These are phyloP conservation scores for Trebouxia gelatinosa DNA, from an alignment of 163 green algal species.

Conservation along the genomic window DNA sequence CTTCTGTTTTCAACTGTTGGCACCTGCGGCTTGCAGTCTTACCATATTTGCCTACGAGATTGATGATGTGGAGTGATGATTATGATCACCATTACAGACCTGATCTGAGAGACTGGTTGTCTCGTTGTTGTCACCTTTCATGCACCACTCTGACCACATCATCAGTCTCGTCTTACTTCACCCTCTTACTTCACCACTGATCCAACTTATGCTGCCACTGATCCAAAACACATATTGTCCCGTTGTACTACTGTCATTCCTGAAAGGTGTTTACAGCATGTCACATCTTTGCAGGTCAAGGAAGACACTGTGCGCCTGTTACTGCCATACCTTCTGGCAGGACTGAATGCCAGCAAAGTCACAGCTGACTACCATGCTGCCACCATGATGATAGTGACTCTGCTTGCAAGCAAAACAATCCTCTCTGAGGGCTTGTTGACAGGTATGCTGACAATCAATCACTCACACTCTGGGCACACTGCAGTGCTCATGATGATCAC, in stretches of 20 bases:
- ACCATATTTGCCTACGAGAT: background rate
- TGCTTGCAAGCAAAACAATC: slow-evolving; percentile 55
- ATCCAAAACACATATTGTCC: background rate
- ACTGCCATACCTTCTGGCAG: slow-evolving; percentile 74
- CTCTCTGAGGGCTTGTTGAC: slow-evolving; percentile 40
- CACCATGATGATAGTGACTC: slow-evolving; percentile 70
- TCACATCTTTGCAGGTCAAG: slow-evolving; percentile 33
- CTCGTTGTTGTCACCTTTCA: slow-evolving; percentile 28
- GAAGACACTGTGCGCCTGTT: slow-evolving; percentile 60
- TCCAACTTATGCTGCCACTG: too few relatives aligned
- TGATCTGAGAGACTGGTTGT: slow-evolving; percentile 32
- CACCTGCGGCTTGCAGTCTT: background rate
- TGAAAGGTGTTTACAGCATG: too few relatives aligned
- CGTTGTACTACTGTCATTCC: too few relatives aligned
- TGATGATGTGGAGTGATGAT: slow-evolving; percentile 16
- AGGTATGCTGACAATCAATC: background rate
- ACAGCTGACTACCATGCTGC: slow-evolving; percentile 67
- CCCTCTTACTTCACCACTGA: too few relatives aligned
- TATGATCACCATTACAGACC: slow-evolving; percentile 34
- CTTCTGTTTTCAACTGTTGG: too few relatives aligned
- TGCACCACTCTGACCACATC: slow-evolving; percentile 32
- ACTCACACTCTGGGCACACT: background rate
- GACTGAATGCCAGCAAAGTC: slow-evolving; percentile 46
- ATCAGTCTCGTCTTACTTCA: too few relatives aligned
- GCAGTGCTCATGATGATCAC: slow-evolving; percentile 49